phyloP scores from a whole-genome alignment of 805 yeast genomes.

The Debaryomyces prosopidis region DNA sequence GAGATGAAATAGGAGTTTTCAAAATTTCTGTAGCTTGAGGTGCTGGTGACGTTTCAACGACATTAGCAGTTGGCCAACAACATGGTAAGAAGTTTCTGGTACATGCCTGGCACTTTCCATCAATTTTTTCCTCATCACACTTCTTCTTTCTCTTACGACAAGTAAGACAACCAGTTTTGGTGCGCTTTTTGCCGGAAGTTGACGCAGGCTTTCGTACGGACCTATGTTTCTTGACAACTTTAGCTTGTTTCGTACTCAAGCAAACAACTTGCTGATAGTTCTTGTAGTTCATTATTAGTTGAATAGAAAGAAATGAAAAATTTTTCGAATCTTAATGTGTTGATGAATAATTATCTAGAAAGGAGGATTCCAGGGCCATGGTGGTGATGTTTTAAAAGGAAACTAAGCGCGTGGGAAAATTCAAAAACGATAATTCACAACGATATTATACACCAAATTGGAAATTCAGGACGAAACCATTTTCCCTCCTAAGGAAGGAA shows the following conservation, averaged over 20 bases:
- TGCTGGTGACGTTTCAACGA: background rate
- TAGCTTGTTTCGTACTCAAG: constrained; percentile 22
- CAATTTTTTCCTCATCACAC: constrained; percentile 52
- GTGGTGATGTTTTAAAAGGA: background rate
- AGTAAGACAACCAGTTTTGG: constrained; percentile 57
- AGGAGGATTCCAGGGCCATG: background rate
- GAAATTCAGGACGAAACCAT: too few relatives aligned
- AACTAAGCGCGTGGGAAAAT: background rate
- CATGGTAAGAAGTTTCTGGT: constrained; percentile 45
- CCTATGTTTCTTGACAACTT: constrained; percentile 12
- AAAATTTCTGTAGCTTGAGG: background rate
- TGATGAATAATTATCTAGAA: too few relatives aligned
- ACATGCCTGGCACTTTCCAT: constrained; percentile 48
- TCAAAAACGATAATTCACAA: background rate
- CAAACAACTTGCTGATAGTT: constrained; percentile 38
- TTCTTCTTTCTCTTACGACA: constrained; percentile 66
- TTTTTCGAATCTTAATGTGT: background rate
- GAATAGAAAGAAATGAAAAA: background rate
- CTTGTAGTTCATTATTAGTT: constrained; percentile 28
- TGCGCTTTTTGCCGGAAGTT: constrained; percentile 29
- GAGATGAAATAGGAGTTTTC: constrained; percentile 1
- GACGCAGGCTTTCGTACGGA: constrained; percentile 18
- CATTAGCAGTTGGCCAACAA: constrained; percentile 32
- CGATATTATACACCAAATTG: background rate
- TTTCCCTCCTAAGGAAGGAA: too few relatives aligned